Evolutionary conservation across 352 stramenopile genomes (phyloP).

Genomic region (Halophytophthora batemanensis): DNA sequence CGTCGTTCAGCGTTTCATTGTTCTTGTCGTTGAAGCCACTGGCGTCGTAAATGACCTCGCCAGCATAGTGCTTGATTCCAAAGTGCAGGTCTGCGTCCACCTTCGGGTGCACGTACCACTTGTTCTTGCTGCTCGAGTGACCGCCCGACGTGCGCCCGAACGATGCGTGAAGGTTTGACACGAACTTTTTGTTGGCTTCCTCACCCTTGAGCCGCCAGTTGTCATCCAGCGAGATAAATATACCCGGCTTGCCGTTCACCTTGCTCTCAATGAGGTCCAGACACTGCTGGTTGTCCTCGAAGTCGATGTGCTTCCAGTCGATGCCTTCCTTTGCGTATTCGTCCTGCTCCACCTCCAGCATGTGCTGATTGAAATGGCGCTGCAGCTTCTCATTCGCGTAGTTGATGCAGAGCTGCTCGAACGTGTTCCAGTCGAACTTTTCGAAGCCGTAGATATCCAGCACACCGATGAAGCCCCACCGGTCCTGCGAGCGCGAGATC

Average conservation of each 20-base stretch:
- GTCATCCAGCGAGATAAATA: slow-evolving; percentile 96
- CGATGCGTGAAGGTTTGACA: slow-evolving; percentile 81
- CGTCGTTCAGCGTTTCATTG: slow-evolving; percentile 95
- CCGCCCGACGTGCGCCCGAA: slow-evolving; percentile 72
- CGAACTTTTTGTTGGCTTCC: slow-evolving; percentile 91
- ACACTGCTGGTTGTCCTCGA: slow-evolving; percentile 93
- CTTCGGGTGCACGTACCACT: slow-evolving; percentile 89
- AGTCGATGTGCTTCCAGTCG: slow-evolving; percentile 91
- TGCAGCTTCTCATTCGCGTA: slow-evolving; percentile 96
- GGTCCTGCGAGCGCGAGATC: slow-evolving; percentile 77
- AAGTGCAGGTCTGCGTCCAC: slow-evolving; percentile 88
- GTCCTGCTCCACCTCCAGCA: slow-evolving; percentile 96
- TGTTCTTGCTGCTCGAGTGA: slow-evolving; percentile 67
- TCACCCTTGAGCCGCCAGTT: slow-evolving; percentile 92
- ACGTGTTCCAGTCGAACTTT: slow-evolving; percentile 94
- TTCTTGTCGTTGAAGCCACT: slow-evolving; percentile 99
- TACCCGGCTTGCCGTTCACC: slow-evolving; percentile 84
- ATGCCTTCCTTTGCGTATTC: slow-evolving; percentile 97
- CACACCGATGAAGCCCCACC: slow-evolving; percentile 93
- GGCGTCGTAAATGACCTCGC: slow-evolving; percentile 96
- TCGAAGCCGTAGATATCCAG: slow-evolving; percentile 99
- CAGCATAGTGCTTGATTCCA: slow-evolving; percentile 89
- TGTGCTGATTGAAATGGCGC: slow-evolving; percentile 93
- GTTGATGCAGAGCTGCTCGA: slow-evolving; percentile 97
- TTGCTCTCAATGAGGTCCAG: slow-evolving; percentile 94